phyloP scores from a whole-genome alignment of 1,284 basidiomycete species.

The Retiboletus flavoniger region DNA sequence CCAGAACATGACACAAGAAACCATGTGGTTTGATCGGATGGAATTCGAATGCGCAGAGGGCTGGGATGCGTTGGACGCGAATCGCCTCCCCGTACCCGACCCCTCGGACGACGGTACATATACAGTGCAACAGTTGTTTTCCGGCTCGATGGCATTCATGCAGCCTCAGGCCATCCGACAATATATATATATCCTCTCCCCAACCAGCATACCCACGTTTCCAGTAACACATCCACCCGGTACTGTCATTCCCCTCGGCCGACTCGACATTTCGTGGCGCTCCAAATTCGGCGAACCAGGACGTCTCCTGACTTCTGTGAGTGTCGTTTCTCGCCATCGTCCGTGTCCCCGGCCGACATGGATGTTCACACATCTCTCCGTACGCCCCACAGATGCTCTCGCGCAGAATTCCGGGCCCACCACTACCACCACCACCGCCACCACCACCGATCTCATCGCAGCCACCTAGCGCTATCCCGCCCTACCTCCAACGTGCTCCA shows the following conservation, averaged over 20 bases:
- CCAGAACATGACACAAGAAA: constrained; percentile 77
- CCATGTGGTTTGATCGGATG: constrained; percentile 76
- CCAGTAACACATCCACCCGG: constrained; percentile 61
- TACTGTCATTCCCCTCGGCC: constrained; percentile 70
- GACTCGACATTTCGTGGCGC: constrained; percentile 77
- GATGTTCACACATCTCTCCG: neutral
- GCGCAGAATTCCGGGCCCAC: constrained; percentile 60
- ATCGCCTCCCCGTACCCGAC: constrained; percentile 25
- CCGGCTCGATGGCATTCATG: constrained; percentile 64
- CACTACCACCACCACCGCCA: constrained; percentile 27
- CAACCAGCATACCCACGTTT: constrained; percentile 45
- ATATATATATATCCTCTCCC: constrained; percentile 78
- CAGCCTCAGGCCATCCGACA: constrained; percentile 81
- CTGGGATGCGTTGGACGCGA: constrained; percentile 61
- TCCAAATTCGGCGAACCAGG: constrained; percentile 81
- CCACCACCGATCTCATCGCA: constrained; percentile 38
- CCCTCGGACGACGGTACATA: constrained; percentile 24
- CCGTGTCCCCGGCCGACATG: neutral
- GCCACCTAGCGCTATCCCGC: constrained; percentile 65
- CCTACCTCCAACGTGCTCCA: constrained; percentile 61
- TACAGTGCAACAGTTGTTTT: constrained; percentile 45
- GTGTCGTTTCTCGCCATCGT: constrained; percentile 13
- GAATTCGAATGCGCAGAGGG: constrained; percentile 70
- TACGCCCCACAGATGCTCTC: constrained; percentile 55
- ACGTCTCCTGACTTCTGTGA: constrained; percentile 71